Conservation (phyloP, 306 rosid species). For the Glycyrrhiza uralensis region DNA sequence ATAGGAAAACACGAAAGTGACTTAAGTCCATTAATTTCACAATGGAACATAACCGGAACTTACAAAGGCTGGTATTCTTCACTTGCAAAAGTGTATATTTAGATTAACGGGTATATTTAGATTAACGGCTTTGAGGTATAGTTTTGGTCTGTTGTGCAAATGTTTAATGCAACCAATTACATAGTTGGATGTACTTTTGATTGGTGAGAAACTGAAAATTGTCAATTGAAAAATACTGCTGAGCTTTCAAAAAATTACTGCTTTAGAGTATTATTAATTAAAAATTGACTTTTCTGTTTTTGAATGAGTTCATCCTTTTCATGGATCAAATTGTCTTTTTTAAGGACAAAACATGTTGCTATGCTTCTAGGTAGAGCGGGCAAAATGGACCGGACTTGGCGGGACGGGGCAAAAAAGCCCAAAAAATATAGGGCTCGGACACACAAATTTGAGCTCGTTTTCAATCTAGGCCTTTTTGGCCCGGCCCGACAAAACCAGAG, state of each 20-base stretch:
- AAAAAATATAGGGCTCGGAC: no score
- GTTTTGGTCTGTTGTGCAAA: background rate
- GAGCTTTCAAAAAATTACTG: background rate
- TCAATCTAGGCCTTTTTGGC: no score
- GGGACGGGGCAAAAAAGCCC: no score
- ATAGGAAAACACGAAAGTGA: slow-evolving; percentile 72
- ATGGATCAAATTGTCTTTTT: background rate
- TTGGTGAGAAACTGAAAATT: background rate
- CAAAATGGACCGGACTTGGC: no score
- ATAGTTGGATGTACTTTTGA: background rate
- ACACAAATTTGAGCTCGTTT: no score
- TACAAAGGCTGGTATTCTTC: slow-evolving; percentile 72
- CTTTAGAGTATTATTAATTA: background rate
- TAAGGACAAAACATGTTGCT: background rate
- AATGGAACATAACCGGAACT: slow-evolving; percentile 92
- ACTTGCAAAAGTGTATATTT: no score
- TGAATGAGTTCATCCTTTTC: background rate
- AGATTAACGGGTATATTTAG: background rate
- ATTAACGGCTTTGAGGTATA: background rate
- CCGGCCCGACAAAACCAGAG: no score
- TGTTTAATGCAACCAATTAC: background rate
- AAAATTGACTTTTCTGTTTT: background rate
- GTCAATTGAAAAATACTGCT: no score
- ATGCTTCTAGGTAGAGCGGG: no score
- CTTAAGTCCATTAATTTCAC: slow-evolving; percentile 70